Conservation (phyloP, 2,329 filamentous ascomycete species). For the Clarireedia homoeocarpa region DNA sequence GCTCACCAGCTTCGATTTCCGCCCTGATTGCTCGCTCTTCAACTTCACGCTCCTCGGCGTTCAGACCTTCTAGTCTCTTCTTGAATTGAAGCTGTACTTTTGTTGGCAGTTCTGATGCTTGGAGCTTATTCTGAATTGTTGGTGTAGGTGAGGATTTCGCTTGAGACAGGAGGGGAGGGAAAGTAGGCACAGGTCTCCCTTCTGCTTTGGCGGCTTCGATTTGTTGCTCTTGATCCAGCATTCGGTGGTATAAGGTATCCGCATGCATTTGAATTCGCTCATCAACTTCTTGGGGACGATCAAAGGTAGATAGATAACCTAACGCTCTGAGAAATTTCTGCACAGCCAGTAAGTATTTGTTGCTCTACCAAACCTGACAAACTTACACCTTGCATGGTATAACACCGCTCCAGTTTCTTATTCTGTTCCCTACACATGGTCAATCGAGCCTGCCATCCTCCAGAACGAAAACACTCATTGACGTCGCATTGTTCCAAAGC, state of each 20-base stretch:
- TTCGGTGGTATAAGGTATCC: constrained; percentile 79
- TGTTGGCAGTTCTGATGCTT: constrained; percentile 32
- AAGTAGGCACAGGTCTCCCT: constrained; percentile 49
- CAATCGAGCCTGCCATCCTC: constrained; percentile 58
- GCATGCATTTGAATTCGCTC: constrained; percentile 95
- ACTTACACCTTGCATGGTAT: constrained; percentile 73
- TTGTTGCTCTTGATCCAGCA: constrained; percentile 72
- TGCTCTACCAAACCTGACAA: not conserved
- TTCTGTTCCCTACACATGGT: constrained; percentile 78
- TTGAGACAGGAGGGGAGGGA: constrained; percentile 45
- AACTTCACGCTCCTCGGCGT: constrained; percentile 48
- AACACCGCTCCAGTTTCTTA: constrained; percentile 74
- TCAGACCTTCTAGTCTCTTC: constrained; percentile 49
- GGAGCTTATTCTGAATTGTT: constrained; percentile 12
- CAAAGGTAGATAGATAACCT: constrained; percentile 68
- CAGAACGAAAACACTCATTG: constrained; percentile 71
- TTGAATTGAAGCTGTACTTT: constrained; percentile 45
- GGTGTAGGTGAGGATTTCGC: constrained; percentile 7
- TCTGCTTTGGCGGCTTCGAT: constrained; percentile 62
- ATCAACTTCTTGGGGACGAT: constrained; percentile 59
- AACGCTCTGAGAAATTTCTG: constrained; percentile 84
- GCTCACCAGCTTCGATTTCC: constrained; percentile 51
- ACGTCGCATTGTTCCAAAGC: constrained; percentile 78
- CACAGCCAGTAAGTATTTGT: constrained; percentile 1
- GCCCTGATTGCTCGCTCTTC: constrained; percentile 58